Evolutionary conservation across 805 yeast species (phyloP), one percentile per base, ranked within the genome.

Genomic region (Starmerella khaoyaiensis): DNA sequence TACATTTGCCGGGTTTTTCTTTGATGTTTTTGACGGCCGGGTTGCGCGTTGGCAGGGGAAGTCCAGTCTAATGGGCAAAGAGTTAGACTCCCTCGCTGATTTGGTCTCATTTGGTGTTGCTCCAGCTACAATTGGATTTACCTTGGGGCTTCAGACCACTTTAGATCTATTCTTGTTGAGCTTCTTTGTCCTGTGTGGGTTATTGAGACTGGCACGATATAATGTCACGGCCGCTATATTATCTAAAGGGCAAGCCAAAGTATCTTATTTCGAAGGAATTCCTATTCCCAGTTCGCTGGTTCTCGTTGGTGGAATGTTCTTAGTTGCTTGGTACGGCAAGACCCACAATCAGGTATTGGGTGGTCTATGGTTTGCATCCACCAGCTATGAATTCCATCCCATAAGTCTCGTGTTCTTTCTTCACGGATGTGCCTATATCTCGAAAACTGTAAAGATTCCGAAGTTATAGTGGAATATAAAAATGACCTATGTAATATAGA

Each of bases 11-110:
- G 98, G 98, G 4, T 71, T 87, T 53, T 83, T 90, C 56, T 87
- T 87, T 58, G 98, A 87, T 59, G 84, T 90, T 57, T 80, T 90
- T 57, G 98, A 90, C 57, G 98, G 98, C 24, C 74, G 93, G 52
- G 98, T 87, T 6, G 98, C 98, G 4, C 72, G 98, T 54, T 70
- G 90, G 63, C 73, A 95, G 62, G 79, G 84, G 57, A 83, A 86
- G 63, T 72, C 93, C 2, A 78, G 93, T 10, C 68, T 90, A 38
- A 81, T 90, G 80, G 98, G 98, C 43, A 97, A 90, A 61, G 98
- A 90, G 62, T 71, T 90, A 52, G 98, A 90, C 57, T 86, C 96
- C 1, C 69, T 90, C 51, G 98, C 98, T 17, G 98, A 90, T 61
- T 71, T 90, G 52, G 72, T 87, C 25, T 81, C 94, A 10, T 90